Base-by-base conservation (phyloP, 2,329 filamentous ascomycete species). In the Arthrinium phaeospermum region DNA sequence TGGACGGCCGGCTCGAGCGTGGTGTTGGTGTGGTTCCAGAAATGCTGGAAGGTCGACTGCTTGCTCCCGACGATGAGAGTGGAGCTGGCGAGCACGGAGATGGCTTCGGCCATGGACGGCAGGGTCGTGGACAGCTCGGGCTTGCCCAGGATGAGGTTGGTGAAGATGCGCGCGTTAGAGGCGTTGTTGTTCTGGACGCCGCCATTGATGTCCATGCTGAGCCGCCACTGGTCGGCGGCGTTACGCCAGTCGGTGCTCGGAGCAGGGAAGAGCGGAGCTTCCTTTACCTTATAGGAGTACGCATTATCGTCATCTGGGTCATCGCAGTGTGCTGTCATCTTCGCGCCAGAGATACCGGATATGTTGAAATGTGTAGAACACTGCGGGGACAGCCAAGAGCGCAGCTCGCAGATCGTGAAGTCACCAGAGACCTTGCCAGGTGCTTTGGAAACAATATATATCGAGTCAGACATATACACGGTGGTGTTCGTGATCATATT, bases 81-180 rank as follows among this genome's bases (percentile, higher is more conserved):
- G 47, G 89, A 91, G 4, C 90, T 89, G 0, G 89, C 88, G 76
- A 95, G 86, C 0, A 94, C 92, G 0, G 93, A 92, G 0, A 96
- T 79, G 0, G 91, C 91, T 80, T 96, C 94, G 0, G 90, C 91
- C n/a, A 93, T 85, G 2, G 91, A 93, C 0, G 94, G 94, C 0
- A 91, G 80, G 0, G 81, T 77, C 0, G 84, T 80, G 46, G 87
- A 83, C 0, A 94, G 84, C 0, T 72, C 70, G 0, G 82, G 79
- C 4, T 79, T 44, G 0, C 71, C 69, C 0, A 89, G 85, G 6
- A 89, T 85, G 16, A 89, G 80, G 74, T 92, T 86, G 37, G 88
- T 89, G 12, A 91, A 80, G 19, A 92, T 84, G 0, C 89, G 87
- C 22, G 87, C 85, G 74, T 90, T 91, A 51, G 88, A 89, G 0